phyloP scores from a whole-genome alignment of 345 rosid genomes.

The Passiflora organensis region DNA sequence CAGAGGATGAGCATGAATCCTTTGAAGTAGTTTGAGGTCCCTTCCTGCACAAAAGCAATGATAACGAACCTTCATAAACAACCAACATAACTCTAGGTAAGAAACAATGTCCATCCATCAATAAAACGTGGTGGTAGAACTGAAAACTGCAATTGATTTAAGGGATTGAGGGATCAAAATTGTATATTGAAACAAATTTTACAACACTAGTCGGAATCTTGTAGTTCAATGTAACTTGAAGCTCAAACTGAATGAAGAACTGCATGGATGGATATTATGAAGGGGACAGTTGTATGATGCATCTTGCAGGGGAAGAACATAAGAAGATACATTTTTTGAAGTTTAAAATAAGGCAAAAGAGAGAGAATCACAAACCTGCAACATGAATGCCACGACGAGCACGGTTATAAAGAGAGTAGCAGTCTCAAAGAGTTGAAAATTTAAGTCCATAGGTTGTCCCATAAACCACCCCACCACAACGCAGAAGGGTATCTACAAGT shows the following conservation, averaged over 20 bases:
- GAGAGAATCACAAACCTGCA: conserved; percentile 32
- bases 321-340: background rate
- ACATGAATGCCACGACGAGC: conserved; percentile 42
- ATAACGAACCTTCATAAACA: background rate
- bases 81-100: background rate
- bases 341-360: background rate
- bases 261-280: background rate
- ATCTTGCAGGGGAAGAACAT: background rate
- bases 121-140: too few species aligned
- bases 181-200: too few species aligned
- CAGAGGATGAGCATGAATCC: conserved; percentile 47
- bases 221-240: too few species aligned
- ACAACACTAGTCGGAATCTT: too few species aligned
- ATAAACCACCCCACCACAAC: conserved; percentile 41
- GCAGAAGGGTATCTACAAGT: conserved; percentile 38
- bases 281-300: background rate
- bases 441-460: conserved; percentile 43
- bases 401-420: conserved; percentile 40
- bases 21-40: conserved; percentile 46
- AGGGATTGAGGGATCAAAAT: too few species aligned
- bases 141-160: too few species aligned
- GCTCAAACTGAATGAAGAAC: background rate
- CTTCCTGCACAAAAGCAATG: conserved; percentile 30
- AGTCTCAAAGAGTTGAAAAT: conserved; percentile 44
- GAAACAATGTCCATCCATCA: too few species aligned